phyloP scores from a whole-genome alignment of 2,329 filamentous ascomycete species.

The Aspergillus brunneoviolaceus region DNA sequence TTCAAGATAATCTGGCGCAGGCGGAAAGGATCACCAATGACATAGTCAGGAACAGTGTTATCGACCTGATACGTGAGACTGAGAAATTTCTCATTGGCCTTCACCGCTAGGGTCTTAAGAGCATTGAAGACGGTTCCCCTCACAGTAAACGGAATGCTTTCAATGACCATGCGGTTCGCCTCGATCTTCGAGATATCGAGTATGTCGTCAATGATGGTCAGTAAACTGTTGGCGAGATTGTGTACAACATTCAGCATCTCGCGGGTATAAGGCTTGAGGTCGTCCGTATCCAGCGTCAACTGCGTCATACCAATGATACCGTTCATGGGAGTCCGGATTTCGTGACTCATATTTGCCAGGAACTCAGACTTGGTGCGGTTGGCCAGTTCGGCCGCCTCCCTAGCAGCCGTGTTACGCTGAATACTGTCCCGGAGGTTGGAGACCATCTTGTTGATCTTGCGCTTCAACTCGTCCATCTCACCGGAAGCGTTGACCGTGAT shows the following conservation, averaged over 20 bases:
- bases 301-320: slow-evolving; percentile 98
- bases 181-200: slow-evolving; percentile 76
- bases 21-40: slow-evolving; percentile 94
- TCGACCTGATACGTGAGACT: slow-evolving; percentile 93
- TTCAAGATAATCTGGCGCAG: slow-evolving; percentile 96
- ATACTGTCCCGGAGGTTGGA: slow-evolving; percentile 94
- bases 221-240: slow-evolving; percentile 88
- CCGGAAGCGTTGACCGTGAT: slow-evolving; percentile 97
- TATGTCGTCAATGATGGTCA: slow-evolving; percentile 91
- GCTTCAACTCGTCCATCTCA: slow-evolving; percentile 98
- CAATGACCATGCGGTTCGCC: slow-evolving; percentile 96
- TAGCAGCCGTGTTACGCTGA: slow-evolving; percentile 90
- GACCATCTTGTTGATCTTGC: slow-evolving; percentile 99
- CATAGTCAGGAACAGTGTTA: slow-evolving; percentile 88
- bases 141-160: slow-evolving; percentile 94
- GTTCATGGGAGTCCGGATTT: slow-evolving; percentile 96
- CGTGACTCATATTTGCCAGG: slow-evolving; percentile 97
- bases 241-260: slow-evolving; percentile 99
- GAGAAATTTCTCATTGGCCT: slow-evolving; percentile 92
- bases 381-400: slow-evolving; percentile 91
- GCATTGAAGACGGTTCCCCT: slow-evolving; percentile 96
- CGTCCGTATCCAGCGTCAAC: slow-evolving; percentile 89
- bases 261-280: slow-evolving; percentile 89
- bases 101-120: slow-evolving; percentile 92
- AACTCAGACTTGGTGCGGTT: slow-evolving; percentile 99